Conservation (phyloP, 441 rosid genomes). For the Eruca vesicaria region DNA sequence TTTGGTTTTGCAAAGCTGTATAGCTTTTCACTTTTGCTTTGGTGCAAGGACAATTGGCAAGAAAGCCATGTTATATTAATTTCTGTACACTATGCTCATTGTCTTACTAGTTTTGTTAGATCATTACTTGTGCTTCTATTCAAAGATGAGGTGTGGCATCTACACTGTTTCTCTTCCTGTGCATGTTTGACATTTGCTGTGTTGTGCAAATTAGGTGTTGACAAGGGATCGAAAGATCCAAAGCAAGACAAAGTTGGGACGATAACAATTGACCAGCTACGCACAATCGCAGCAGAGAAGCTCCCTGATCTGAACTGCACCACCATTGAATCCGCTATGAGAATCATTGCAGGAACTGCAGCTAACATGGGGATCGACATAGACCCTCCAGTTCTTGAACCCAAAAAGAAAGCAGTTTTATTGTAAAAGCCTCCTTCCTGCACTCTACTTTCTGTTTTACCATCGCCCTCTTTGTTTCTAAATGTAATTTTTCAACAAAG, state of each 20-base stretch:
- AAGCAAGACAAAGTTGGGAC: constrained; percentile 70
- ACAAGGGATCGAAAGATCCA: constrained; percentile 87
- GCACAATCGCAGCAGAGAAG: constrained; percentile 76
- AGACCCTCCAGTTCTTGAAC: constrained; percentile 88
- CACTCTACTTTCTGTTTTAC: not conserved
- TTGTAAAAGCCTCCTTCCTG: constrained; percentile 25
- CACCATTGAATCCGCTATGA: constrained; percentile 81
- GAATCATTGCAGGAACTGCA: constrained; percentile 94
- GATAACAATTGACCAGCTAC: constrained; percentile 76
- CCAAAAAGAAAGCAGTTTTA: constrained; percentile 57
- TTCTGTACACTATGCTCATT: not conserved
- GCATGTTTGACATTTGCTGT: constrained; percentile 9
- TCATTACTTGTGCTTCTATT: not conserved
- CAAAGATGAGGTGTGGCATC: no score
- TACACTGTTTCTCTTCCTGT: not conserved
- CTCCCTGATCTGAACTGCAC: constrained; percentile 82
- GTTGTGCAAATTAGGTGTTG: constrained; percentile 56
- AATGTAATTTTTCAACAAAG: constrained; percentile 17
- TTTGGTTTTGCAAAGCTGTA: not conserved
- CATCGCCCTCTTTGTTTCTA: not conserved
- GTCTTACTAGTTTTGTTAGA: not conserved
- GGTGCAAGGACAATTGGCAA: no score
- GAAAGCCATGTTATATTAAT: no score
- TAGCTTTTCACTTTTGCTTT: not conserved
- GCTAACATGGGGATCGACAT: constrained; percentile 90